Percentiles rank a stretch among this genome's conserved stretches.
phyloP scores from a whole-genome alignment of 768 basidiomycete genomes.

The Leccinum disarticulatum region DNA sequence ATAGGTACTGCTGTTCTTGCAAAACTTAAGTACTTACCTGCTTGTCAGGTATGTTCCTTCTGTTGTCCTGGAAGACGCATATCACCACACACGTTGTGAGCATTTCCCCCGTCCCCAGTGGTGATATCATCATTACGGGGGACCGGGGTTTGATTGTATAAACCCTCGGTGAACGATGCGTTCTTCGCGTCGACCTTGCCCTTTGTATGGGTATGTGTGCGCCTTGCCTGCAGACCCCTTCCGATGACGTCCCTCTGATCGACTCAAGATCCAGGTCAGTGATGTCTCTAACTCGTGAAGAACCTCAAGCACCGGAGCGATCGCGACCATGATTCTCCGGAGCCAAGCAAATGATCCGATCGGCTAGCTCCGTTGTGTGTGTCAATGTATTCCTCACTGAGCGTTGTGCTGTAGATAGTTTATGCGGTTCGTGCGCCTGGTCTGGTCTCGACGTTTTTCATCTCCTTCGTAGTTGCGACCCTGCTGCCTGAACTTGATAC shows the following conservation, averaged over 20 bases:
- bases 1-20: background rate
- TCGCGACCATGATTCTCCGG: background rate
- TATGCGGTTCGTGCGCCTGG: conserved; percentile 64
- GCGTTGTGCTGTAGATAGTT: conserved; percentile 44
- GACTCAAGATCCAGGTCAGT: conserved; percentile 46
- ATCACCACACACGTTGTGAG: background rate
- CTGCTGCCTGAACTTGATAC: conserved; percentile 29
- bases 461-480: conserved; percentile 50
- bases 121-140: background rate
- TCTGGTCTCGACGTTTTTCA: conserved; percentile 47
- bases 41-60: conserved; percentile 6
- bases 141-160: no score
- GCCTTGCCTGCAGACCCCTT: no score
- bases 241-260: conserved; percentile 38
- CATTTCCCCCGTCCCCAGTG: background rate
- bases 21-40: background rate
- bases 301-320: background rate
- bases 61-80: background rate
- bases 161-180: background rate
- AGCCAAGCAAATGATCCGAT: background rate
- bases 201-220: background rate
- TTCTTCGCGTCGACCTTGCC: background rate
- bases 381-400: background rate
- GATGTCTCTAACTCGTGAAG: conserved; percentile 36
- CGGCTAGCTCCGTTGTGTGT: no score